Evolutionary conservation across 1,284 basidiomycete genomes (phyloP), one percentile per base, ranked within the genome.

Genomic region (Marasmius oreades): DNA sequence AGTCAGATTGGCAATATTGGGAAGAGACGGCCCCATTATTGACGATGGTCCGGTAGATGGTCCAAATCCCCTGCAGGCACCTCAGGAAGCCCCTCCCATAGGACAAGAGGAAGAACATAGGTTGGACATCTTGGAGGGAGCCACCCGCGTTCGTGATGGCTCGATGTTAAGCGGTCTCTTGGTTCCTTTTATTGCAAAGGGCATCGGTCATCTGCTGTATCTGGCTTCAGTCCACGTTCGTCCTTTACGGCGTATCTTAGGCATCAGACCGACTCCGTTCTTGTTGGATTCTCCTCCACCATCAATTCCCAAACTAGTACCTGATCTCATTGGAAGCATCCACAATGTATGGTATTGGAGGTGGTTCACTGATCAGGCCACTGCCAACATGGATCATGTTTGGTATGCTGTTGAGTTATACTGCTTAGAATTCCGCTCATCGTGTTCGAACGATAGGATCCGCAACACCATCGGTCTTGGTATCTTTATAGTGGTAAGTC

Each of bases 401-500:
- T 59, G 58, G 58, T 59, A 23, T 18, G 58, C 26, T 36, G 12
- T n/a, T 34, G 16, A 31, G 8, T 8, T n/a, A 11, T 23, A 22
- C 7, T 16, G 16, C 20, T 34, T 16, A 22, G 18, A 12, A 24
- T 5, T 54, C 47, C 28, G 22, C 10, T 39, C 28, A 16, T 51
- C 31, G 43, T 31, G 16, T 51, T 28, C 28, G 16, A 39, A 16
- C 11, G 20, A 8, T 33, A 59, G 58, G 58, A 56, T 59, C 18
- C 54, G 58, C 18, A 59, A 59, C 24, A 50, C 58, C 14, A 34
- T 59, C 22, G 58, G 58, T 16, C 47, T 59, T 16, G 58, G 58
- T 39, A 18, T 59, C 10, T 59, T 53, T 24, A 43, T 59, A 10
- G 51, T 54, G 26, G 58, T 59, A 51, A 18, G 54, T 31, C 31